Percentiles rank a stretch among this genome's conserved stretches.
These are phyloP conservation scores for Quercus phellos DNA, from an alignment of 331 rosid genomes.

Conservation along the genomic window DNA sequence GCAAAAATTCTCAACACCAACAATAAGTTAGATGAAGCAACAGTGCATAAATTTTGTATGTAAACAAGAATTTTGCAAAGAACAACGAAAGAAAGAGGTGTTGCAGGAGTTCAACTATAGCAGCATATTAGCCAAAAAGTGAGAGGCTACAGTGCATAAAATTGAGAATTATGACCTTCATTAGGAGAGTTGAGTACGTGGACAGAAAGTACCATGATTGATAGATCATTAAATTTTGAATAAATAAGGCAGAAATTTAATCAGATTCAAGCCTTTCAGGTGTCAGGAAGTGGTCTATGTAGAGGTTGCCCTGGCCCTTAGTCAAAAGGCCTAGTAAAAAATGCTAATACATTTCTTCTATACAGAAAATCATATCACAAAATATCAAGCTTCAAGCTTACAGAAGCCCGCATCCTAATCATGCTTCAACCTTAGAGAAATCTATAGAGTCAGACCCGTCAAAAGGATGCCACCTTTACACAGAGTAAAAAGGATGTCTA, in stretches of 20 bases:
- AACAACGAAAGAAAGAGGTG: background rate
- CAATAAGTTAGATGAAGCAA: slow-evolving; percentile 17
- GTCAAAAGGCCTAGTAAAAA: background rate
- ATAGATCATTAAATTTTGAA: background rate
- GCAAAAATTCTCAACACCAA: slow-evolving; percentile 27
- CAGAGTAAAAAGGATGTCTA: background rate
- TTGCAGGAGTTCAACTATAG: background rate
- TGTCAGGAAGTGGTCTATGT: background rate
- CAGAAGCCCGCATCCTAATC: background rate
- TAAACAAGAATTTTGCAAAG: background rate
- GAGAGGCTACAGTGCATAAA: background rate
- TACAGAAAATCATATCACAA: background rate
- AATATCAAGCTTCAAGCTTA: background rate
- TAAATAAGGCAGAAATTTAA: too few relatives aligned
- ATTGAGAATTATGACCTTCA: background rate
- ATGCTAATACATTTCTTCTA: background rate
- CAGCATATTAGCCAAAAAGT: background rate
- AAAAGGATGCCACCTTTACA: background rate
- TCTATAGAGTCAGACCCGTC: background rate
- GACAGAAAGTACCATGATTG: background rate
- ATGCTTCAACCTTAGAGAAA: background rate
- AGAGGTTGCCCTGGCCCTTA: background rate
- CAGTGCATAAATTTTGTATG: background rate
- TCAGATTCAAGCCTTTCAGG: background rate
- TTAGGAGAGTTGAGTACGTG: background rate